A percentile compares a stretch with the other conserved stretches of the same genome.
Evolutionary conservation across 2,329 filamentous ascomycete genomes (phyloP).

Genomic region (Teratosphaeria gauchensis): DNA sequence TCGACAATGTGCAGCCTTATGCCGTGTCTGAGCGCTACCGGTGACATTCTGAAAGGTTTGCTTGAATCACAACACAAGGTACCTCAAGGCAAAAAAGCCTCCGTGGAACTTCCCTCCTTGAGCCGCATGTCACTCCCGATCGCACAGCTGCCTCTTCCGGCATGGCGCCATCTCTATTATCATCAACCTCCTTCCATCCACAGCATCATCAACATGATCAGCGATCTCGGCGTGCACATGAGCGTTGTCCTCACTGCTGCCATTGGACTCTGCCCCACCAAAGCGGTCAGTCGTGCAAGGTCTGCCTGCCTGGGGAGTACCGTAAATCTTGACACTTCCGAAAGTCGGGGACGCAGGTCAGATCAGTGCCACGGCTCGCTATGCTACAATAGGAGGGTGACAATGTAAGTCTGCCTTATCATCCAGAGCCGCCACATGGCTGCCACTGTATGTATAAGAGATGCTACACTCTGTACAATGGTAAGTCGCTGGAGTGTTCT

Average conservation of each 20-base stretch:
- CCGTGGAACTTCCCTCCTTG: not conserved
- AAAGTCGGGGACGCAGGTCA: not conserved
- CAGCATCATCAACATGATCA: not conserved
- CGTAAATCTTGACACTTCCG: not conserved
- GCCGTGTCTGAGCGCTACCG: no score
- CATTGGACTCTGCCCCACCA: not conserved
- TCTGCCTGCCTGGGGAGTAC: not conserved
- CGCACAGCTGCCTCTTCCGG: not conserved
- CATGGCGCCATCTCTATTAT: not conserved
- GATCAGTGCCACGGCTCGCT: not conserved
- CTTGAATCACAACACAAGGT: not conserved
- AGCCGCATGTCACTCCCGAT: not conserved
- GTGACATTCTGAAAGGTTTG: no score
- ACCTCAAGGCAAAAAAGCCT: not conserved
- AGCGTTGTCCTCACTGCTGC: not conserved
- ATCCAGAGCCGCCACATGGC: not conserved
- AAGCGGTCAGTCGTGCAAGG: not conserved
- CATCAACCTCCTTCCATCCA: not conserved
- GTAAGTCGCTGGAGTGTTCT: not conserved
- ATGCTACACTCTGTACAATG: no score
- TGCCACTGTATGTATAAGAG: not conserved
- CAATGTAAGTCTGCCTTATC: not conserved
- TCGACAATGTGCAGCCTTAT: no score
- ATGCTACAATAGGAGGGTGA: not conserved
- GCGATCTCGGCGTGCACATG: not conserved